Evolutionary conservation across 148 eudicot species (phyloP), one percentile per base, ranked within the genome.

Genomic region (Silene uniflora): DNA sequence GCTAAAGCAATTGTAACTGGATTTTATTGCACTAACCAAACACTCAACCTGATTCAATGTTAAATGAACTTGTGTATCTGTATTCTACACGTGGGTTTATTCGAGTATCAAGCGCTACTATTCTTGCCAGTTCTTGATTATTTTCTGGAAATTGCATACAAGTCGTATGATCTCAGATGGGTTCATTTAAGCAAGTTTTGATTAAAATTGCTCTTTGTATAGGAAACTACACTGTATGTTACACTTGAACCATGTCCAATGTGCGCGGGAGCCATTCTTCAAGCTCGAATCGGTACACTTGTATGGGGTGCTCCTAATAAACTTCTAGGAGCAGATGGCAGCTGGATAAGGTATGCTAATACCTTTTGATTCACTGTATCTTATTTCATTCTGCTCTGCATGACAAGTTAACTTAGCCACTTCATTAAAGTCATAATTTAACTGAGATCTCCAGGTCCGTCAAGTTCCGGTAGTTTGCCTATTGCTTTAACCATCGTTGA

Each of bases 321-420:
- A 82, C 98, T 91, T 74, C 92, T 91, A n/a, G 98, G 98, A 82
- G 98, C 98, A 72, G 98, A 94, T 83, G 98, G 98, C 72, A 94
- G 98, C 88, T 94, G 98, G 97, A 94, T 94, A 76, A 90, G 97
- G 98, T 91, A 83, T 73, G 35, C 47, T 72, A 60, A 49, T 71
- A 8, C 24, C 25, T 27, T 44, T 59, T 56, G 8, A n/a, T 35
- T 14, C 21, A 76, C 19, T 64, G 23, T 44, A 21, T 73, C 42
- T 18, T 74, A 10, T 69, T 8, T 5, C 18, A 12, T 77, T 16
- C 56, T 35, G 61, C 4, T 69, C 7, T 75, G 16, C 39, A 32
- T 56, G 64, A 65, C 25, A 49, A 52, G 68, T 21, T 55, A 0
- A 1, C 61, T 52, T 66, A 10, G 29, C 12, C 27, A 54, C 17